Conservation (phyloP, 768 basidiomycete species). For the Artomyces pyxidatus region DNA sequence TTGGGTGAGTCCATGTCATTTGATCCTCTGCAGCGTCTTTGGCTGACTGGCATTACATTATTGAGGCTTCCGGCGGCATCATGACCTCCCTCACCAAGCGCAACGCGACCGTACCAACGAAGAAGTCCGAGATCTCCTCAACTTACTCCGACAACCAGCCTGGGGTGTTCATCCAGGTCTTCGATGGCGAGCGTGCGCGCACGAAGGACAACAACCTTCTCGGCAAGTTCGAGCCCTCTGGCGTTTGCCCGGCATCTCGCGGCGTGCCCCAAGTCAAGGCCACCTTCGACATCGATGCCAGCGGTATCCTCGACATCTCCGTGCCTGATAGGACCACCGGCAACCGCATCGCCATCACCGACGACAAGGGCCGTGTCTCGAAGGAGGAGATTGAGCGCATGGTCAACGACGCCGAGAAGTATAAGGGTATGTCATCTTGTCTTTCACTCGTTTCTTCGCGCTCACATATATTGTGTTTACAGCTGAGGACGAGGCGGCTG, state of each 20-base stretch:
- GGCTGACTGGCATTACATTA: conserved; percentile 32
- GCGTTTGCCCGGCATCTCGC: conserved; percentile 51
- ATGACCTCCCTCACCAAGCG: conserved; percentile 50
- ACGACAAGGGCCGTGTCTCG: conserved; percentile 93
- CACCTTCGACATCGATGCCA: conserved; percentile 44
- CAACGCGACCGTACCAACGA: conserved; percentile 53
- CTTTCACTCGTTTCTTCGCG: neutral
- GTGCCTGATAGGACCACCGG: conserved; percentile 58
- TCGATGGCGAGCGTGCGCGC: conserved; percentile 33
- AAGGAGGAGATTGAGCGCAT: conserved; percentile 98
- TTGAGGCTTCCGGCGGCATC: conserved; percentile 52
- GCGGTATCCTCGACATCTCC: conserved; percentile 36
- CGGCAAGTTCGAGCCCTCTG: conserved; percentile 39
- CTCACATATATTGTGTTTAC: conserved; percentile 13
- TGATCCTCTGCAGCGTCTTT: conserved; percentile 23
- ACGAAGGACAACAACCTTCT: conserved; percentile 43
- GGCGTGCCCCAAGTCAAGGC: conserved; percentile 26
- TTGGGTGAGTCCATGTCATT: conserved; percentile 31
- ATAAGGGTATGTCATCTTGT: conserved; percentile 49
- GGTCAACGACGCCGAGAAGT: conserved; percentile 89
- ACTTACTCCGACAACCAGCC: conserved; percentile 46
- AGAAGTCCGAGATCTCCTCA: conserved; percentile 48
- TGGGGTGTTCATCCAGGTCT: conserved; percentile 29
- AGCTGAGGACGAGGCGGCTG: conserved; percentile 85
- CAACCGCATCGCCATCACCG: conserved; percentile 88